Percentiles rank a stretch among this genome's conserved stretches.
Conservation (phyloP, 169 alveolate genomes). For the Pseudocohnilembus persalinus region DNA sequence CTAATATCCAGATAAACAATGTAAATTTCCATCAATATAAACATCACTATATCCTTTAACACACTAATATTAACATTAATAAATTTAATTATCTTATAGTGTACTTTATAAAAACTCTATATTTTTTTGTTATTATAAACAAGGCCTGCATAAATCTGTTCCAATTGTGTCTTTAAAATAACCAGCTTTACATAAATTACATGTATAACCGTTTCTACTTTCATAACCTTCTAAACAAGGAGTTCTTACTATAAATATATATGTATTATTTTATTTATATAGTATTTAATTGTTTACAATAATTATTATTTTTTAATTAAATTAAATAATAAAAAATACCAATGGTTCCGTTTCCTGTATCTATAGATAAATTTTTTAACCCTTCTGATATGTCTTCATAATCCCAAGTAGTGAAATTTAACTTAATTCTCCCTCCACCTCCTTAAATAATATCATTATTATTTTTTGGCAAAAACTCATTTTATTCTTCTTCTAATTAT, state of each 20-base stretch:
- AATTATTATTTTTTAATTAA: no score
- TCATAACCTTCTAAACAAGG: not conserved
- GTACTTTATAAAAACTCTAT: not conserved
- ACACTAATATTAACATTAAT: not conserved
- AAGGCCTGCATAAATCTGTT: not conserved
- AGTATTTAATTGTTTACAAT: not conserved
- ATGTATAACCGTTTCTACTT: not conserved
- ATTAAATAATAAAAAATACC: no score
- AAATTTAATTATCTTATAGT: no score
- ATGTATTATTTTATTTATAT: no score
- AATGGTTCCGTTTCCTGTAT: not conserved
- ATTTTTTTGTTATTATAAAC: not conserved
- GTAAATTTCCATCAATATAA: not conserved
- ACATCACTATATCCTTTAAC: not conserved
- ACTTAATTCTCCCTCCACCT: not conserved
- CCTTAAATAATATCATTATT: not conserved
- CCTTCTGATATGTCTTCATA: not conserved
- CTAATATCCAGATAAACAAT: not conserved
- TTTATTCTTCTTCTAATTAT: not conserved
- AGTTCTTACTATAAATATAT: no score
- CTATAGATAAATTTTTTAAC: not conserved
- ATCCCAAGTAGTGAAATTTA: not conserved
- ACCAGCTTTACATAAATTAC: not conserved
- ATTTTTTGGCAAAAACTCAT: not conserved
- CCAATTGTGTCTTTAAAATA: not conserved